These are phyloP conservation scores for Talaromyces piceae DNA, from an alignment of 2,329 filamentous ascomycete genomes.

Conservation along the genomic window DNA sequence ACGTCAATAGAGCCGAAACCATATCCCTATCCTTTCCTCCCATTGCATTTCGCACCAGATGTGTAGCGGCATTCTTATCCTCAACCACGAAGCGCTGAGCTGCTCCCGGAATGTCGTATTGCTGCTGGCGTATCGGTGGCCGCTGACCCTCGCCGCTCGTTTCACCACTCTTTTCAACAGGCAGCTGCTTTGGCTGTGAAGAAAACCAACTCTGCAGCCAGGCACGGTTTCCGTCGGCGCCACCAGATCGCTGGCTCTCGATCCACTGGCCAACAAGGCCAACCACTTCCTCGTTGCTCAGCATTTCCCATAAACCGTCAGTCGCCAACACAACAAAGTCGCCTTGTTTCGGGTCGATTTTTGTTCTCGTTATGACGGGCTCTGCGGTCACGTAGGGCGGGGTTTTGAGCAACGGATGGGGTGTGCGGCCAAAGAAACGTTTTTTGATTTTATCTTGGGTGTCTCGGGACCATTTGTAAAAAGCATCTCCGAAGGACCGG, in stretches of 20 bases:
- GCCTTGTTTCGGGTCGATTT: slow-evolving; percentile 78
- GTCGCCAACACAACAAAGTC: slow-evolving; percentile 97
- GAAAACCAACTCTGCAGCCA: slow-evolving; percentile 68
- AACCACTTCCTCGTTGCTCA: slow-evolving; percentile 96
- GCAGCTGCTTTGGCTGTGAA: slow-evolving; percentile 50
- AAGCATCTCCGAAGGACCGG: slow-evolving; percentile 89
- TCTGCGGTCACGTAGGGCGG: slow-evolving; percentile 97
- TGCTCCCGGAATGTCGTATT: slow-evolving; percentile 69
- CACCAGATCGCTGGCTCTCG: slow-evolving; percentile 57
- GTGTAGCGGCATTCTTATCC: slow-evolving; percentile 93
- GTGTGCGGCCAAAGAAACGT: slow-evolving; percentile 79
- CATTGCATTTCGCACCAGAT: slow-evolving; percentile 88
- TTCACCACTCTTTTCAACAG: slow-evolving; percentile 60
- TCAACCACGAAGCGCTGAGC: slow-evolving; percentile 83
- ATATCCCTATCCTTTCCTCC: slow-evolving; percentile 91
- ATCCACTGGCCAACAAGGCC: slow-evolving; percentile 96
- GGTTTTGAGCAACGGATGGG: slow-evolving; percentile 71
- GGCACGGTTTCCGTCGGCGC: slow-evolving; percentile 42
- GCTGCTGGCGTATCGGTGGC: slow-evolving; percentile 77
- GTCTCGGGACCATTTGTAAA: slow-evolving; percentile 91
- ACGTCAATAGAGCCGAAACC: slow-evolving; percentile 81
- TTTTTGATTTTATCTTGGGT: slow-evolving; percentile 73
- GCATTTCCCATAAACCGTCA: slow-evolving; percentile 97
- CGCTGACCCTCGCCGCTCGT: slow-evolving; percentile 57
- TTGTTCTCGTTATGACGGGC: slow-evolving; percentile 86